Evolutionary conservation across 768 basidiomycete genomes (phyloP), one percentile per base, ranked within the genome.

Genomic region (Ramaria sp.): DNA sequence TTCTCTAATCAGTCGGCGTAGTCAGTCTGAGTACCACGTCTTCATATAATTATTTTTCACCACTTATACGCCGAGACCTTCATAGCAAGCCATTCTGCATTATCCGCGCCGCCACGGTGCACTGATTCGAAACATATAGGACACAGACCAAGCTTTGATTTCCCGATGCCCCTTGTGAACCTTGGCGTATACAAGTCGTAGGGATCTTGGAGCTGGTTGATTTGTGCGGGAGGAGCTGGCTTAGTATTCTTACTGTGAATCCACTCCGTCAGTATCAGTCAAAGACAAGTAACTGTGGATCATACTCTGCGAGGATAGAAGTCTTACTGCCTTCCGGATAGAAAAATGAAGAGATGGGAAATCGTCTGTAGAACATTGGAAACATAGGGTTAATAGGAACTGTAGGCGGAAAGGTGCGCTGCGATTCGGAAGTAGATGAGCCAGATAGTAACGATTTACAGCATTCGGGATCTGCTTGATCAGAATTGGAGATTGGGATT

Each of bases 51-150:
- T 10, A 39, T 9, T 22, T 73, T 77, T 15, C 56, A 82, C 84
- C 71, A 88, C 86, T 89, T 88, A 71, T 81, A 88, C 18, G 87
- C 87, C 13, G 82, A 85, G 62, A 84, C 82, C 60, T 88, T 88
- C 78, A 81, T 88, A 1, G 80, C 77, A 32, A 88, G 66, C 88
- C 88, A 90, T 25, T 83, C 57, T 37, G 74, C 72, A 60, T 77
- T 78, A 2, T 77, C 77, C 53, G 76, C 76, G 0, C 87, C 88
- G 1, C 85, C 85, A 8, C 87, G 76, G 20, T 67, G 69, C 3
- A 62, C 64, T 36, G 71, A 65, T 65, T 88, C 87, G 39, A 78
- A 64, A 61, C 88, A 91, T 48, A 90, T 76, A 0, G 88, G 88
- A 60, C 88, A 91, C 34, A 88, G 63, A 1, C 87, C 88, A 0